These are phyloP conservation scores for Leccinum subgranulosum DNA, from an alignment of 768 basidiomycete genomes.

Conservation along the genomic window DNA sequence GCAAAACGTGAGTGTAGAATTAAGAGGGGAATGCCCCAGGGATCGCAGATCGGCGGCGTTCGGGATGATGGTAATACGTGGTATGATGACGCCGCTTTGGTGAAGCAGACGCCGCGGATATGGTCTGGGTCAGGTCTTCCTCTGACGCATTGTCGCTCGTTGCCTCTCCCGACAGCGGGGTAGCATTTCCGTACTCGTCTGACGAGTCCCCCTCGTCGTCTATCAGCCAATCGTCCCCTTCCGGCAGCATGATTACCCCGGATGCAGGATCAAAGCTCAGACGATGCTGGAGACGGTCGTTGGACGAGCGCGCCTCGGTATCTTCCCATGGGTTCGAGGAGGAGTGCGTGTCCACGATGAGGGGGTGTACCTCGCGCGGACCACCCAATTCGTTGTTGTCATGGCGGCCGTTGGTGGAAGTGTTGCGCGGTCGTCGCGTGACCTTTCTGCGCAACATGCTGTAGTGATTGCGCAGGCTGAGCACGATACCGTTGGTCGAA, in stretches of 20 bases:
- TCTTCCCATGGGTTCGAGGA: slow-evolving; percentile 66
- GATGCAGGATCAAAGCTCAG: slow-evolving; percentile 84
- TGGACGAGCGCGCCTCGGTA: slow-evolving; percentile 19
- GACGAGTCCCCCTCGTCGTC: slow-evolving; percentile 46
- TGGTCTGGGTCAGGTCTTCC: slow-evolving; percentile 20
- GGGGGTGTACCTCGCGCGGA: slow-evolving; percentile 19
- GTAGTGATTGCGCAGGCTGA: slow-evolving; percentile 75
- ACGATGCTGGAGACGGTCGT: slow-evolving; percentile 46
- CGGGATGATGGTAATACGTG: slow-evolving; percentile 87
- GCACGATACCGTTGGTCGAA: slow-evolving; percentile 65
- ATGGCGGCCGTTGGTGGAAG: slow-evolving; percentile 10
- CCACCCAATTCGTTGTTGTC: neutral
- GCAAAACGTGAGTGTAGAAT: neutral
- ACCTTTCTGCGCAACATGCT: slow-evolving; percentile 45
- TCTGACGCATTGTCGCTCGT: slow-evolving; percentile 13
- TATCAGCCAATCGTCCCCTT: slow-evolving; percentile 63
- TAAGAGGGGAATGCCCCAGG: slow-evolving; percentile 54
- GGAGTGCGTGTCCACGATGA: slow-evolving; percentile 24
- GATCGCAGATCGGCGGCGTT: slow-evolving; percentile 48
- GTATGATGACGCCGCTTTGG: slow-evolving; percentile 63
- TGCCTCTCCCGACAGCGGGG: slow-evolving; percentile 22
- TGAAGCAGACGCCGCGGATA: slow-evolving; percentile 31
- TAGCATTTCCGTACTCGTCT: slow-evolving; percentile 39
- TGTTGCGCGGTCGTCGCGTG: slow-evolving; percentile 7
- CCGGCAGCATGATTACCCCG: slow-evolving; percentile 86